Conservation (phyloP, 345 rosid genomes). For the Ailanthus altissimus region DNA sequence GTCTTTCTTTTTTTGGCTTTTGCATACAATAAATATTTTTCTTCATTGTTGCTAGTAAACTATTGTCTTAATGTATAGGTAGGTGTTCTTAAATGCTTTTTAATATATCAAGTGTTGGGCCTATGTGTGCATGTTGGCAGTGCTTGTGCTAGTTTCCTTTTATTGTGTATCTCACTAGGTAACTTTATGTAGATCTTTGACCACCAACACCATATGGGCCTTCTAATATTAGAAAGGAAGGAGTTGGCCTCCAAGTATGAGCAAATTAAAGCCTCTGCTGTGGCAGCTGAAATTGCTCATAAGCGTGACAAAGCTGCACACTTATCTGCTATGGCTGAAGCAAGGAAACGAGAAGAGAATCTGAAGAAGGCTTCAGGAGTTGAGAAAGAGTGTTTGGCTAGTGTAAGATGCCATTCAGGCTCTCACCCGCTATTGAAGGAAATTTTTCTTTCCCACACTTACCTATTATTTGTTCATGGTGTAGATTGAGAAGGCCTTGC, state of each 20-base stretch:
- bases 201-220: constrained; percentile 95
- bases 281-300: constrained; percentile 57
- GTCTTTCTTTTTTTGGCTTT: background rate
- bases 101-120: background rate
- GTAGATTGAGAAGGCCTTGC: constrained; percentile 91
- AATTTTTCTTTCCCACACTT: background rate
- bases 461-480: constrained; percentile 19
- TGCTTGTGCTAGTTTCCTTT: constrained; percentile 10
- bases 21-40: background rate
- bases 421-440: constrained; percentile 6
- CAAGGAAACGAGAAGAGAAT: constrained; percentile 74
- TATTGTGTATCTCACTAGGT: constrained; percentile 2
- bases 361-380: constrained; percentile 83
- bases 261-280: constrained; percentile 66
- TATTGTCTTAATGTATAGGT: background rate
- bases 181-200: constrained; percentile 64
- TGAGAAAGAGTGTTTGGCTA: constrained; percentile 82
- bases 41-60: background rate
- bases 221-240: constrained; percentile 75
- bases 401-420: constrained; percentile 52
- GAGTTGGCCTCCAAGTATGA: constrained; percentile 61
- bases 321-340: constrained; percentile 66
- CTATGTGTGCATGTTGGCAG: background rate
- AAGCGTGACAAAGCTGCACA: constrained; percentile 69
- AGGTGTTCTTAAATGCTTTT: background rate